Percentiles rank a stretch among this genome's conserved stretches.
Evolutionary conservation across 495 filamentous ascomycete genomes (phyloP).

Genomic region (Parmelia sp.): DNA sequence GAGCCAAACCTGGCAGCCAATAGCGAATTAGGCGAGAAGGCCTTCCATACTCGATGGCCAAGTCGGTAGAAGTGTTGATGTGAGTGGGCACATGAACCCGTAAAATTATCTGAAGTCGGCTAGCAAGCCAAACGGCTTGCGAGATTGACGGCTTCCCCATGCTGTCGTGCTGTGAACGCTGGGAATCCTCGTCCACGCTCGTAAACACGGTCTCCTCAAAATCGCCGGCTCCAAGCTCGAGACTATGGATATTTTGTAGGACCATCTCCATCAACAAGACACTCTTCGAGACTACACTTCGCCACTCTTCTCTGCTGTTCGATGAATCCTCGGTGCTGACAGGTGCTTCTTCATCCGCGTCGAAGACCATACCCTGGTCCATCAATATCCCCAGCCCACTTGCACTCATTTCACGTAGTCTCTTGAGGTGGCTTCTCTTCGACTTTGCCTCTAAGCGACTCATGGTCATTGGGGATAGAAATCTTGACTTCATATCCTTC

Average conservation of each 20-base stretch:
- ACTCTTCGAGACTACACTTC: constrained; percentile 59
- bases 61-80: constrained; percentile 38
- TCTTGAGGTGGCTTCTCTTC: constrained; percentile 61
- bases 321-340: constrained; percentile 37
- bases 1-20: constrained; percentile 64
- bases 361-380: constrained; percentile 68
- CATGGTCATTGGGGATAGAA: constrained; percentile 64
- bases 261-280: constrained; percentile 77
- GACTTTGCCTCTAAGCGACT: constrained; percentile 61
- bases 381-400: constrained; percentile 80
- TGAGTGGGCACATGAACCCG: constrained; percentile 54
- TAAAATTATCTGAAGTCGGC: constrained; percentile 61
- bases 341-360: constrained; percentile 37
- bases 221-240: constrained; percentile 52
- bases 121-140: constrained; percentile 54
- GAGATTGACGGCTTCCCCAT: constrained; percentile 25
- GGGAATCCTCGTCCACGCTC: constrained; percentile 54
- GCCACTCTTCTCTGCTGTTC: constrained; percentile 58
- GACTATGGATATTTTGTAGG: constrained; percentile 50
- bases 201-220: constrained; percentile 70
- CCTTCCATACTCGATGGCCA: constrained; percentile 58
- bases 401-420: constrained; percentile 69
- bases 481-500: constrained; percentile 46
- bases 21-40: constrained; percentile 74
- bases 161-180: constrained; percentile 34